Base-by-base conservation (phyloP, 2,329 filamentous ascomycete genomes). In the Hymenoscyphus repandus region DNA sequence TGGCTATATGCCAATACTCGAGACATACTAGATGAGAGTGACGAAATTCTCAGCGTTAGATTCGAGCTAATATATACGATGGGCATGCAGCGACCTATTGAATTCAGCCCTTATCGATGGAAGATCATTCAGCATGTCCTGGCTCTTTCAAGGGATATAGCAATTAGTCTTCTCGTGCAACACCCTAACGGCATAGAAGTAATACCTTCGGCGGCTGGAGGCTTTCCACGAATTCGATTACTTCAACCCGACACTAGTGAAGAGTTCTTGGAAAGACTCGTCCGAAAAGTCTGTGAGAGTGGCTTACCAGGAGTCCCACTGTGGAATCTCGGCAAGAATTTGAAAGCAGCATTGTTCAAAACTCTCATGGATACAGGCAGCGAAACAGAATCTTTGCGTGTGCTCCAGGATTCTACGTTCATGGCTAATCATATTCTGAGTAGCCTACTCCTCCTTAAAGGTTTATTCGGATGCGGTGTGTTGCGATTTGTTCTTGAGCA, bases 41-140 rank as follows among this genome's bases (percentile, higher is more conserved):
- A 87, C 43, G 80, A 85, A 50, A 80, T 79, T 48, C 77, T 85
- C 39, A 79, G 73, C 39, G 71, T 75, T 3, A 78, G 76, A 42
- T 83, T 82, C 36, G 80, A 86, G 58, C 63, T 86, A 0, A 70
- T 86, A 1, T 86, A 86, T 51, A 83, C 81, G 0, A 75, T 85
- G 57, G 83, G 82, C 0, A 53, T 62, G 0, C 77, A 82, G 51
- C 59, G 62, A 1, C 56, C 73, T 0, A 68, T 83, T 0, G 77
- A 85, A 5, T 67, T 74, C 10, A 72, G 73, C 41, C 77, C 78
- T 0, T 64, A 76, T 2, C 68, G 85, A 4, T 88, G 83, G 84
- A 56, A 59, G 0, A 55, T 79, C 0, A 72, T 81, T 1, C 77
- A 86, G 34, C 58, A 74, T 1, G 56, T 87, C 0, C 62, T 87